Base-by-base conservation (phyloP, 331 rosid genomes). In the Stylosanthes scabra region DNA sequence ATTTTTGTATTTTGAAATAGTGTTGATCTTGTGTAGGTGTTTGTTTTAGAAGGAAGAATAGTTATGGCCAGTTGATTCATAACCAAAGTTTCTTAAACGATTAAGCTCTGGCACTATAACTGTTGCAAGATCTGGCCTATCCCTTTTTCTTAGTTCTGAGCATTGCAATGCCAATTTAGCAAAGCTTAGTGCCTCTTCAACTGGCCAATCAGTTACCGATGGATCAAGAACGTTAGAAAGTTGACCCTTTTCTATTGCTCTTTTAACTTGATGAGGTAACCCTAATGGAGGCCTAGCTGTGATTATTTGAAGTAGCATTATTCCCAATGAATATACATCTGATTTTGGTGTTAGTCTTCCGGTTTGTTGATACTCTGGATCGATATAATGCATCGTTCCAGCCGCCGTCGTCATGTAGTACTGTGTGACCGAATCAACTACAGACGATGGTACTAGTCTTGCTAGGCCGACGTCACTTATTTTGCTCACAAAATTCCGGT, bases 341-440 rank as follows among this genome's bases (percentile, higher is more conserved):
- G 98, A 93, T 61, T 87, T 93, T 47, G 93, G 81, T 28, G 93
- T 93, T 50, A 93, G 64, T 77, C 27, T 86, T 16, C 96, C 96
- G 2, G 91, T 75, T 74, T 88, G 84, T 74, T 92, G 98, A 58
- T 90, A 92, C 82, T 90, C 90, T 0, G 98, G 98, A 72, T 93
- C 98, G 16, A 93, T 93, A 90, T 93, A 93, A 84, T 88, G 88
- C 29, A 90, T 84, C 1, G 98, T 93, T 63, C 98, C 98, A 3
- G 98, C 98, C 1, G 98, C 93, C 45, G 91, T 71, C 34, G 98
- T 93, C 88, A 93, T 49, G 78, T 88, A 84, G 72, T 82, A 88
- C 62, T 88, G 97, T 34, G 96, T 90, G 45, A 93, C 96, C 51
- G 84, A 87, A 59, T 92, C 84, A 2, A 87, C 95, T 8, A 90